Percentiles rank a stretch among this genome's conserved stretches.
Evolutionary conservation across 2,329 filamentous ascomycete species (phyloP).

Genomic region (Aspergillus sp.): DNA sequence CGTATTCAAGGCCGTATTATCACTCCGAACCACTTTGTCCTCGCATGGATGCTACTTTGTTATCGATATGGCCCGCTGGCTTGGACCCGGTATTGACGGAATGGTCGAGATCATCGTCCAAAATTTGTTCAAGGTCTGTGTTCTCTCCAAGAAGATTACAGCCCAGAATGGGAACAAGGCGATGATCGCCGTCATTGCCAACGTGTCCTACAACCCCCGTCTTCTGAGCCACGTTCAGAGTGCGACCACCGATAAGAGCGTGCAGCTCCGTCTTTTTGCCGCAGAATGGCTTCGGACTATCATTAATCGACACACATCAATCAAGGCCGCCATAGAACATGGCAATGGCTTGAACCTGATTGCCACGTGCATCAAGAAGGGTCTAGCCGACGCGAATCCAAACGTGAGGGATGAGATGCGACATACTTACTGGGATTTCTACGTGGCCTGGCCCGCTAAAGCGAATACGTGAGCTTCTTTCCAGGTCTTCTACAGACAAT

Average conservation of each 20-base stretch:
- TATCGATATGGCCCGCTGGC: slow-evolving; percentile 76
- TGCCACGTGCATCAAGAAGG: slow-evolving; percentile 86
- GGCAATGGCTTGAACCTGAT: slow-evolving; percentile 77
- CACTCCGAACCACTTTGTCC: slow-evolving; percentile 83
- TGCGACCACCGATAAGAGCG: slow-evolving; percentile 82
- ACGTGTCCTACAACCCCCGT: slow-evolving; percentile 74
- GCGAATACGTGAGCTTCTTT: slow-evolving; percentile 66
- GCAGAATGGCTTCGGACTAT: slow-evolving; percentile 82
- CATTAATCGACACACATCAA: slow-evolving; percentile 69
- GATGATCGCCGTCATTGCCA: slow-evolving; percentile 76
- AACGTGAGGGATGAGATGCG: slow-evolving; percentile 85
- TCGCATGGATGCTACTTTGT: slow-evolving; percentile 81
- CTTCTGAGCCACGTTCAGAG: slow-evolving; percentile 83
- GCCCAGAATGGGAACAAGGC: slow-evolving; percentile 79
- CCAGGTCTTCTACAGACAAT: neutral
- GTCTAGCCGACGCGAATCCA: slow-evolving; percentile 85
- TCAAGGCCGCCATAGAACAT: slow-evolving; percentile 82
- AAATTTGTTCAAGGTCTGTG: slow-evolving; percentile 83
- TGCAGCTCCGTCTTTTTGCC: slow-evolving; percentile 76
- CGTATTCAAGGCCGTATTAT: slow-evolving; percentile 80
- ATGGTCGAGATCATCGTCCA: slow-evolving; percentile 91
- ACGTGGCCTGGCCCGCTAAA: slow-evolving; percentile 71
- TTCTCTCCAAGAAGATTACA: slow-evolving; percentile 87
- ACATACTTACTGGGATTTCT: slow-evolving; percentile 82
- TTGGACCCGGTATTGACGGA: slow-evolving; percentile 76